A percentile compares a stretch with the other conserved stretches of the same genome.
Evolutionary conservation across 2,329 filamentous ascomycete species (phyloP).

Genomic region (Talaromyces pinophilus): DNA sequence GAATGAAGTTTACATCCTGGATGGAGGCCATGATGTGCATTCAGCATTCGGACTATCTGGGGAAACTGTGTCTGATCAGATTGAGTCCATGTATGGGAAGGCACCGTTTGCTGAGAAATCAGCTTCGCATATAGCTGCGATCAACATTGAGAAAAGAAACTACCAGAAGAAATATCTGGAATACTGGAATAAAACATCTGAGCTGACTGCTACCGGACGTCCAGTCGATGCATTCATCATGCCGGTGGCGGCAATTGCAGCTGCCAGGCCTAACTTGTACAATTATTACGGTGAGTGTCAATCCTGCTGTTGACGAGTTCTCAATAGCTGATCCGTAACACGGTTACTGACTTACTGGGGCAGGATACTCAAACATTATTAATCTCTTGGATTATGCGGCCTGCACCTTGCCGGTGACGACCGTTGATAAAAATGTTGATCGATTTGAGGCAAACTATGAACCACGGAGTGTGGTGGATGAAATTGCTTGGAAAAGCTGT

Average conservation of each 20-base stretch:
- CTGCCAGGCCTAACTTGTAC: conserved; percentile 51
- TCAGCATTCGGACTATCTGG: not conserved
- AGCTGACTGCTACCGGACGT: conserved; percentile 28
- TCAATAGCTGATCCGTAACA: too few species aligned
- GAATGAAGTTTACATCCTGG: not conserved
- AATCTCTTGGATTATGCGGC: conserved; percentile 10
- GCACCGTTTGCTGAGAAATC: not conserved
- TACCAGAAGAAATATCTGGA: conserved; percentile 1
- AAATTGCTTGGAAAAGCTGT: conserved; percentile 9
- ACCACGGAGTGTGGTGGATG: conserved; percentile 2
- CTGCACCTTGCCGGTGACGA: conserved; percentile 9
- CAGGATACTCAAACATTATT: conserved; percentile 5
- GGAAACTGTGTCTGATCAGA: not conserved
- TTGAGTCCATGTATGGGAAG: not conserved
- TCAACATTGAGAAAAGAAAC: not conserved
- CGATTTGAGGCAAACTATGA: conserved; percentile 2
- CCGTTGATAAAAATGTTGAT: conserved; percentile 6
- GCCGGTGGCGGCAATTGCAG: conserved; percentile 54
- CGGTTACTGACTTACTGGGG: not conserved
- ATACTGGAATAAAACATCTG: conserved; percentile 7
- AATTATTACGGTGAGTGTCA: conserved; percentile 29
- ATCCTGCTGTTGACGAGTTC: not conserved
- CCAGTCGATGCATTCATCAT: conserved; percentile 56
- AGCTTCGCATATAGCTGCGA: conserved; percentile 4
- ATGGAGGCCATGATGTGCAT: conserved; percentile 6